phyloP scores from a whole-genome alignment of 306 rosid genomes.

The Alnus rubra region DNA sequence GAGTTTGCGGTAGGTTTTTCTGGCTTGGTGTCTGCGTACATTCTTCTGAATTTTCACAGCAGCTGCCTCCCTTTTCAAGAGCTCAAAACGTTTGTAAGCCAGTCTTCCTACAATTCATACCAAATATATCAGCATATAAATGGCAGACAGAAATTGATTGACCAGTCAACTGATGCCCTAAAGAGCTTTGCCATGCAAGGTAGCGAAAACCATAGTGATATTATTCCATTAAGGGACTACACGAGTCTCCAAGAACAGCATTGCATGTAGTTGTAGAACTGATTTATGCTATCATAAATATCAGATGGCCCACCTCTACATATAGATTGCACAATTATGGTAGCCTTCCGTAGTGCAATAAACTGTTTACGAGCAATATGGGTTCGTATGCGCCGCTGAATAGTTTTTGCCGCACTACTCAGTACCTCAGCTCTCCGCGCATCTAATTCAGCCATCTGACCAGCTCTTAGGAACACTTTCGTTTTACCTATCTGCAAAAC shows the following conservation, averaged over 20 bases:
- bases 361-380: constrained; percentile 78
- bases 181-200: background rate
- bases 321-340: constrained; percentile 64
- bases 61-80: constrained; percentile 71
- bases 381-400: constrained; percentile 81
- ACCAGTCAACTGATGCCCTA: constrained; percentile 28
- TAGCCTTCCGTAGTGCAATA: constrained; percentile 67
- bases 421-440: constrained; percentile 86
- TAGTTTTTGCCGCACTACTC: constrained; percentile 76
- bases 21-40: constrained; percentile 57
- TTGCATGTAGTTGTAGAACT: constrained; percentile 25
- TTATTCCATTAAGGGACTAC: constrained; percentile 22
- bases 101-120: constrained; percentile 67
- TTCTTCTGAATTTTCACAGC: constrained; percentile 83
- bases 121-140: constrained; percentile 25
- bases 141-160: constrained; percentile 26
- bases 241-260: constrained; percentile 11
- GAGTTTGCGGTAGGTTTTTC: constrained; percentile 58
- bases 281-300: constrained; percentile 21
- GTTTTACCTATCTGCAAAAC: constrained; percentile 87
- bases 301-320: constrained; percentile 78
- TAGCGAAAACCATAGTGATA: background rate
- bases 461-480: constrained; percentile 94
- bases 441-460: constrained; percentile 99
- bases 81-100: constrained; percentile 68